Evolutionary conservation across 768 basidiomycete species (phyloP).

Genomic region (Lactarius pseudohatsudake): DNA sequence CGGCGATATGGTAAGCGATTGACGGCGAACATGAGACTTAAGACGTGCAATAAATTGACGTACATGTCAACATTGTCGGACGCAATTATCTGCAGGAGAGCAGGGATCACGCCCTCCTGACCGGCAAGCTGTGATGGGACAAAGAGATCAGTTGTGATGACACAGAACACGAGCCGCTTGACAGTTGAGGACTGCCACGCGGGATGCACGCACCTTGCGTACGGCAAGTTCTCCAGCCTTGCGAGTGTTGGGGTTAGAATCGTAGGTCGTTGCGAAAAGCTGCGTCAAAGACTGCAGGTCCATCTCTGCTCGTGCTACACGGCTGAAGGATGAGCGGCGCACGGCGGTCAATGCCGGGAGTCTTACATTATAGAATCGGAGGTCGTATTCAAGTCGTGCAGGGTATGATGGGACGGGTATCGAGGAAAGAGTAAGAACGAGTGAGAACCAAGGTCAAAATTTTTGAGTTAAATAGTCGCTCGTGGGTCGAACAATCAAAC

Average conservation of each 20-base stretch:
- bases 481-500: conserved; percentile 20
- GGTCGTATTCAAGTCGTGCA: conserved; percentile 10
- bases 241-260: conserved; percentile 82
- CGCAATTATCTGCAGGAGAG: conserved; percentile 82
- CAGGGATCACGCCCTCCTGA: conserved; percentile 82
- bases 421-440: conserved; percentile 7
- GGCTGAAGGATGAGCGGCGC: conserved; percentile 7
- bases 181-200: conserved; percentile 3
- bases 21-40: neutral
- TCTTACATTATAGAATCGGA: conserved; percentile 1
- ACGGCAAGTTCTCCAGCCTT: conserved; percentile 86
- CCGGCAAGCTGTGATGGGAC: conserved; percentile 55
- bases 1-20: neutral
- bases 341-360: neutral
- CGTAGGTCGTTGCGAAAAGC: conserved; percentile 79
- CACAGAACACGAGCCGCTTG: conserved; percentile 10
- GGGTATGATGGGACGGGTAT: conserved; percentile 24
- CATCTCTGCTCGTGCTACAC: conserved; percentile 42
- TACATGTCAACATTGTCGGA: conserved; percentile 75
- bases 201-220: conserved; percentile 57
- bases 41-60: conserved; percentile 36
- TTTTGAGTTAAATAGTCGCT: conserved; percentile 21
- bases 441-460: neutral
- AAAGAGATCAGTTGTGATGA: conserved; percentile 20
- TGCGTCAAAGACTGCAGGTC: conserved; percentile 73